Percentiles rank a stretch among this genome's conserved stretches.
Evolutionary conservation across 495 filamentous ascomycete species (phyloP).

Genomic region (Penicillium paxilli): DNA sequence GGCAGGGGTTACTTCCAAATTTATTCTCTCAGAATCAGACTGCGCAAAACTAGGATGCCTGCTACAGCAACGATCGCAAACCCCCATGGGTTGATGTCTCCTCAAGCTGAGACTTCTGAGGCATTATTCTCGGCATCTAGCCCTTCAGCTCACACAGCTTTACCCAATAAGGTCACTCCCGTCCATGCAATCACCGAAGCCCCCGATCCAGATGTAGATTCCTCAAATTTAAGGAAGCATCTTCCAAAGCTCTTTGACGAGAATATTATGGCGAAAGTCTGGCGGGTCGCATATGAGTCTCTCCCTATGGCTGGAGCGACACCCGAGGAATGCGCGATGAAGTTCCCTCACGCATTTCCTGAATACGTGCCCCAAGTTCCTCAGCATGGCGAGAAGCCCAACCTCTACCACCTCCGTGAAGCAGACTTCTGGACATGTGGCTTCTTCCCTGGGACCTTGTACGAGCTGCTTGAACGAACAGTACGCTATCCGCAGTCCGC

Average conservation of each 20-base stretch:
- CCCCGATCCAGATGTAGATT: background rate
- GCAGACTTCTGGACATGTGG: slow-evolving; percentile 45
- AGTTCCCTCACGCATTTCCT: slow-evolving; percentile 2
- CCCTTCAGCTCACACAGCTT: background rate
- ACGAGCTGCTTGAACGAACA: slow-evolving; percentile 5
- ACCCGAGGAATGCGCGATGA: slow-evolving; percentile 1
- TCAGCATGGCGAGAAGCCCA: slow-evolving; percentile 11
- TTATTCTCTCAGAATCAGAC: background rate
- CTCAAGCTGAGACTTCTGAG: background rate
- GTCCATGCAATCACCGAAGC: background rate
- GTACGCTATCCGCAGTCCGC: background rate
- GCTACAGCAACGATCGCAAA: background rate
- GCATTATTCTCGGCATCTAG: background rate
- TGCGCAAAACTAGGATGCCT: background rate
- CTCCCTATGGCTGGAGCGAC: slow-evolving; percentile 1
- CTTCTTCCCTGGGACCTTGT: slow-evolving; percentile 37
- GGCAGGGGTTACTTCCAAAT: background rate
- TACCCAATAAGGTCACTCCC: background rate
- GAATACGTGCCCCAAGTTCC: slow-evolving; percentile 15
- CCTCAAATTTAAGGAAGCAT: background rate
- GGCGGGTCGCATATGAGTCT: slow-evolving; percentile 3
- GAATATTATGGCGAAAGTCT: slow-evolving; percentile 2
- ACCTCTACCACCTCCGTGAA: slow-evolving; percentile 28
- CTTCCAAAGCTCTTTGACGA: slow-evolving; percentile 2
- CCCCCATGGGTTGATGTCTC: background rate